phyloP scores from a whole-genome alignment of 1,139 yeast species.

The Yamadazyma sp. region DNA sequence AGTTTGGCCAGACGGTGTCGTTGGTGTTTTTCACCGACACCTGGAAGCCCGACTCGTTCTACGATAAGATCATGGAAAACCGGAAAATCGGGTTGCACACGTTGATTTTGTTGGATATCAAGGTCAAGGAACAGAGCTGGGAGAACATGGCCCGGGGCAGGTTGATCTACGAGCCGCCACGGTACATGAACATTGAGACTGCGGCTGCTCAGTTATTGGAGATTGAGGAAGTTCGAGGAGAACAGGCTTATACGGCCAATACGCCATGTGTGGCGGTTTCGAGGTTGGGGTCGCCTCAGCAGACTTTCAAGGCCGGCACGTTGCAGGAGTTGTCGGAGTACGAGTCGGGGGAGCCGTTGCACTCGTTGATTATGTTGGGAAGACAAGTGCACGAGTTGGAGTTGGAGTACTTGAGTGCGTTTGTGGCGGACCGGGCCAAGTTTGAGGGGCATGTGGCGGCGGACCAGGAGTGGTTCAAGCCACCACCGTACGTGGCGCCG shows the following conservation, averaged over 20 bases:
- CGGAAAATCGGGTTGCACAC: slow-evolving; percentile 90
- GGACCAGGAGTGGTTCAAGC: slow-evolving; percentile 78
- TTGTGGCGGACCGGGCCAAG: slow-evolving; percentile 63
- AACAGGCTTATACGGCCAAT: slow-evolving; percentile 73
- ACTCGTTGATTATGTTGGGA: slow-evolving; percentile 86
- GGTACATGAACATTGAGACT: slow-evolving; percentile 90
- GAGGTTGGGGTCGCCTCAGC: slow-evolving; percentile 84
- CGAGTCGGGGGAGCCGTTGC: slow-evolving; percentile 93
- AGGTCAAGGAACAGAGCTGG: slow-evolving; percentile 93
- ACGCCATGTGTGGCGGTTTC: slow-evolving; percentile 95
- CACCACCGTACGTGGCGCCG: slow-evolving; percentile 47
- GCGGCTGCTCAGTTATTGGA: slow-evolving; percentile 88
- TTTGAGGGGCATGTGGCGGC: slow-evolving; percentile 59
- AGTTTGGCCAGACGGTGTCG: slow-evolving; percentile 95
- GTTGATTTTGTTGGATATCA: slow-evolving; percentile 81
- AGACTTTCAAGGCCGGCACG: slow-evolving; percentile 82
- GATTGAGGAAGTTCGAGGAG: slow-evolving; percentile 73
- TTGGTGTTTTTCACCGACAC: slow-evolving; percentile 90
- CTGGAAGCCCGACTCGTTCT: slow-evolving; percentile 97
- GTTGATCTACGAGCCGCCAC: slow-evolving; percentile 90
- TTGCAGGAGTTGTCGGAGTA: slow-evolving; percentile 70
- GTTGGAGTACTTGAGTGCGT: slow-evolving; percentile 78
- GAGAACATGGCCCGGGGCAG: slow-evolving; percentile 95
- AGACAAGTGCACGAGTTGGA: slow-evolving; percentile 94
- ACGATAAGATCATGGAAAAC: slow-evolving; percentile 85